Conservation (phyloP, 1,284 basidiomycete genomes). For the Trametes sp. region DNA sequence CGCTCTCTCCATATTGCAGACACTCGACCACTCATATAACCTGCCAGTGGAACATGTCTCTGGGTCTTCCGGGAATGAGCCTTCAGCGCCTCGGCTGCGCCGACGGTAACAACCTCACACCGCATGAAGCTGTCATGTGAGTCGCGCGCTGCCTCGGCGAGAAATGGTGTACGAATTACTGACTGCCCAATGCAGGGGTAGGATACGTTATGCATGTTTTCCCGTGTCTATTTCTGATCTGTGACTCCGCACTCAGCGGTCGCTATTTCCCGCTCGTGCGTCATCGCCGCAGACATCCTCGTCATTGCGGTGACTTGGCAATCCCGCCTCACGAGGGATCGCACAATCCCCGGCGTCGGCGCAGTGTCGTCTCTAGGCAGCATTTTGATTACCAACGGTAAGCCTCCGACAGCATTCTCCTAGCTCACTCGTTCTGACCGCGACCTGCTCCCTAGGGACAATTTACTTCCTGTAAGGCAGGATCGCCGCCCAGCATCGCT, state of each 20-base stretch:
- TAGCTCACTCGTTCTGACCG: background rate
- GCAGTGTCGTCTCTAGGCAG: background rate
- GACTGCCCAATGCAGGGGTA: background rate
- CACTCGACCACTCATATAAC: background rate
- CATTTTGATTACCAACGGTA: background rate
- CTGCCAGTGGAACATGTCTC: background rate
- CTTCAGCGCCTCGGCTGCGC: background rate
- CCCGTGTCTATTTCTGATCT: background rate
- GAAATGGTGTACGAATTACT: no score
- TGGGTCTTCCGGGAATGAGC: background rate
- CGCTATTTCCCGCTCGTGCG: background rate
- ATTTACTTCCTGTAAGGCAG: background rate
- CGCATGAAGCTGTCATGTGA: background rate
- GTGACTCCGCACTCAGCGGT: no score
- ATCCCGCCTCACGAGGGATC: background rate
- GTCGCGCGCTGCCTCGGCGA: background rate
- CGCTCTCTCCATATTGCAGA: background rate
- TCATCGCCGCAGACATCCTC: background rate
- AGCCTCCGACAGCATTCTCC: background rate
- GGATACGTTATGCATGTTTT: no score
- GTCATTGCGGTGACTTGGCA: background rate
- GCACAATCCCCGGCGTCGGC: background rate
- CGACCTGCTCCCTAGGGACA: background rate
- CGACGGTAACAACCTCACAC: background rate
- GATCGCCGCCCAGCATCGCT: background rate